phyloP scores from a whole-genome alignment of 495 filamentous ascomycete genomes.

The Monascus purpureus region DNA sequence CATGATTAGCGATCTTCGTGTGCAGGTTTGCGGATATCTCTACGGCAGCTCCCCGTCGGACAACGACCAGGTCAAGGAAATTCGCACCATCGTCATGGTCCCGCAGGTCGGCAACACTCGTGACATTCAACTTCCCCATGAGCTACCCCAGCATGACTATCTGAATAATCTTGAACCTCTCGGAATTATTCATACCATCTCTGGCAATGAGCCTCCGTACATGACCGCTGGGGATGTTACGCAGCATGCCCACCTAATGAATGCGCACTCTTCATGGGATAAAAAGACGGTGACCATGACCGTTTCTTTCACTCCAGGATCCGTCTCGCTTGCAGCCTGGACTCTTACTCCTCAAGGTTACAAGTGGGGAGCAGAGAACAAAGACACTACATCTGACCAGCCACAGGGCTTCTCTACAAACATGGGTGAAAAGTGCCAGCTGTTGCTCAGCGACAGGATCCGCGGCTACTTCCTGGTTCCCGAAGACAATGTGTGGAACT shows the following conservation, averaged over 20 bases:
- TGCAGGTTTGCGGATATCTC: slow-evolving; percentile 90
- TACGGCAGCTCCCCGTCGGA: slow-evolving; percentile 89
- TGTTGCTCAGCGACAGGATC: slow-evolving; percentile 83
- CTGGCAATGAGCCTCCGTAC: slow-evolving; percentile 87
- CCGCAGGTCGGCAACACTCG: slow-evolving; percentile 92
- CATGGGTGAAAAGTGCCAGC: slow-evolving; percentile 92
- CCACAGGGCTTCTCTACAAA: slow-evolving; percentile 83
- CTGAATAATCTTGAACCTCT: slow-evolving; percentile 80
- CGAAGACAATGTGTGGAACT: slow-evolving; percentile 89
- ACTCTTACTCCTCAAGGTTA: slow-evolving; percentile 80
- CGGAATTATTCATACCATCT: slow-evolving; percentile 89
- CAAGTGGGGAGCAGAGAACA: slow-evolving; percentile 96
- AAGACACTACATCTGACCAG: slow-evolving; percentile 78
- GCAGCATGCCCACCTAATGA: slow-evolving; percentile 79
- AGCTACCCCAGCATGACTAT: slow-evolving; percentile 86
- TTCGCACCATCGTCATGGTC: slow-evolving; percentile 91
- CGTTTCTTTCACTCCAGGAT: slow-evolving; percentile 96
- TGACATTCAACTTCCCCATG: slow-evolving; percentile 81
- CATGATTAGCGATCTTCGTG: slow-evolving; percentile 89
- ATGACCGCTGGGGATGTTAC: slow-evolving; percentile 94
- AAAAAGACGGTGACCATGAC: slow-evolving; percentile 95
- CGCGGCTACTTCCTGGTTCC: slow-evolving; percentile 92
- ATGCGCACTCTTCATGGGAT: slow-evolving; percentile 71
- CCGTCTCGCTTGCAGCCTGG: slow-evolving; percentile 89
- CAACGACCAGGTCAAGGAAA: slow-evolving; percentile 93